Evolutionary conservation across 2,329 filamentous ascomycete species (phyloP).

Genomic region (Paracoccidioides brasiliensis): DNA sequence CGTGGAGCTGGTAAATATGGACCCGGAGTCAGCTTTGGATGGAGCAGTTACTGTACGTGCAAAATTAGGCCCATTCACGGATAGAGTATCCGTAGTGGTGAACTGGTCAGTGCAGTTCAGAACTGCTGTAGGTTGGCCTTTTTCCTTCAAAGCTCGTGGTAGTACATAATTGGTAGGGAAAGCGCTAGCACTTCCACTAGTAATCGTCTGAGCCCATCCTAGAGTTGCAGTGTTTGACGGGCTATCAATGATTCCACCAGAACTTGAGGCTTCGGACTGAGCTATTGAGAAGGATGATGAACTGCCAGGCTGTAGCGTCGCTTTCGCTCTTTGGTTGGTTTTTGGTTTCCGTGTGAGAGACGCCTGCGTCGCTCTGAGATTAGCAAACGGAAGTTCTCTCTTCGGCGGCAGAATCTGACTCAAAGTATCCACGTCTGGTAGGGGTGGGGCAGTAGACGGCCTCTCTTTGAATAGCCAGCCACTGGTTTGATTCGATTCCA

Average conservation of each 20-base stretch:
- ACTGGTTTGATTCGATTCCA: background rate
- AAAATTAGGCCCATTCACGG: background rate
- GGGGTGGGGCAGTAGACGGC: slow-evolving; percentile 18
- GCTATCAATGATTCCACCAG: background rate
- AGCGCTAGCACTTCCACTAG: background rate
- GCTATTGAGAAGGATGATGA: background rate
- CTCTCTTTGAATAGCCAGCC: slow-evolving; percentile 8
- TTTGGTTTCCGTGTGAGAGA: background rate
- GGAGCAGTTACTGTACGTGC: background rate
- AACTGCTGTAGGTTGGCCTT: too few species aligned
- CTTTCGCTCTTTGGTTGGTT: background rate
- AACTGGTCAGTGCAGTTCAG: too few species aligned
- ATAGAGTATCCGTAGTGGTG: too few species aligned
- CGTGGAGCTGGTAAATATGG: background rate
- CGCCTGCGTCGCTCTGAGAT: slow-evolving; percentile 13
- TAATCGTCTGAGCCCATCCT: too few species aligned
- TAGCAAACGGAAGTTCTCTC: slow-evolving; percentile 30
- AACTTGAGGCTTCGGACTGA: background rate
- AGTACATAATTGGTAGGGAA: background rate
- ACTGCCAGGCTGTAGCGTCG: background rate
- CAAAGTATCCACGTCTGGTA: slow-evolving; percentile 18
- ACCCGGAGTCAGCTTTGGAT: background rate
- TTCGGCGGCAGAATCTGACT: slow-evolving; percentile 30
- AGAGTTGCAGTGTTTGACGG: background rate
- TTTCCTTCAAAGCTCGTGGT: too few species aligned